phyloP scores from a whole-genome alignment of 2,329 filamentous ascomycete genomes.

The Fusarium tjaetaba region DNA sequence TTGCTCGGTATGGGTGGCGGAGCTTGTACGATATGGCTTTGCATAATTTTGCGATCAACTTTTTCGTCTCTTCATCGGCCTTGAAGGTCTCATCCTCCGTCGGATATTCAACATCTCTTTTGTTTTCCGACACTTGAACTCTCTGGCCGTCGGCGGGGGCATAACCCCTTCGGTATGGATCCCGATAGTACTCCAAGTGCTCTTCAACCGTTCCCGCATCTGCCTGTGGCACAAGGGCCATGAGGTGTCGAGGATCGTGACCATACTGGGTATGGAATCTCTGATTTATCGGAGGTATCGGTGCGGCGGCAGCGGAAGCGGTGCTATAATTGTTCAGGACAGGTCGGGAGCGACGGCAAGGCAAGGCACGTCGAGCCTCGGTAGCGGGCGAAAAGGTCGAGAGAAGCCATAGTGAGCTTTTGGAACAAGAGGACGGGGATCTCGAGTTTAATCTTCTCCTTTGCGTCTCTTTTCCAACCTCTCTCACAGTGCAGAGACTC shows the following conservation, averaged over 20 bases:
- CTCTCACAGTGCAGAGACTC: constrained; percentile 38
- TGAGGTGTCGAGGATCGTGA: constrained; percentile 56
- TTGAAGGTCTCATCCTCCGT: constrained; percentile 52
- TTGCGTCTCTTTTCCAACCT: constrained; percentile 29
- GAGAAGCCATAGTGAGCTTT: constrained; percentile 53
- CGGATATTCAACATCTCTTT: constrained; percentile 60
- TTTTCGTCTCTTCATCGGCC: constrained; percentile 48
- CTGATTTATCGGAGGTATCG: constrained; percentile 19
- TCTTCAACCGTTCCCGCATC: constrained; percentile 61
- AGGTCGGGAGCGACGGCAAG: constrained; percentile 31
- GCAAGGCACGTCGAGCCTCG: constrained; percentile 33
- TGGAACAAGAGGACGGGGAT: constrained; percentile 43
- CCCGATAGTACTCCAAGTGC: constrained; percentile 61
- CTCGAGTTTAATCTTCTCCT: constrained; percentile 5
- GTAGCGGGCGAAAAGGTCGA: constrained; percentile 52
- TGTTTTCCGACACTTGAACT: constrained; percentile 60
- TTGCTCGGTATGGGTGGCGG: constrained; percentile 52
- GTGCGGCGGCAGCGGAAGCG: constrained; percentile 33
- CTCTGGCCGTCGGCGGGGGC: constrained; percentile 61
- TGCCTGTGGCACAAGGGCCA: constrained; percentile 63
- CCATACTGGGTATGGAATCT: constrained; percentile 8
- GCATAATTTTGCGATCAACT: constrained; percentile 53
- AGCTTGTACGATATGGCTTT: constrained; percentile 54
- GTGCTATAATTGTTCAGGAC: constrained; percentile 41
- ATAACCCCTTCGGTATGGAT: constrained; percentile 65